Conservation (phyloP, 2,329 filamentous ascomycete genomes). For the Arthroderma uncinatum region DNA sequence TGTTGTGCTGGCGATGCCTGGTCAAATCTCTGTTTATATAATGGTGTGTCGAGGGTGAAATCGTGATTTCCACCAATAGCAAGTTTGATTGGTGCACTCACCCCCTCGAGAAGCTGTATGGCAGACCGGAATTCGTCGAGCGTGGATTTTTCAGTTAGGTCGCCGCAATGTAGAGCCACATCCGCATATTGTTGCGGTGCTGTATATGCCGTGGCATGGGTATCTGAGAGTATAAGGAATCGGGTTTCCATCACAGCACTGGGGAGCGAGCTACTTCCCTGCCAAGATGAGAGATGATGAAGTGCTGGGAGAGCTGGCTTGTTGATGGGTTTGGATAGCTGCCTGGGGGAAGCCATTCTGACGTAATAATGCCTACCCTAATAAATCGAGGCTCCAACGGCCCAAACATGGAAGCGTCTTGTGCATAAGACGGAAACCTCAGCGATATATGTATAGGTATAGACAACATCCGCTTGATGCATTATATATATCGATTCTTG, state of each 20-base stretch:
- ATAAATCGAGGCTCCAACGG: not conserved
- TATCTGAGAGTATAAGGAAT: constrained; percentile 40
- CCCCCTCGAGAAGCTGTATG: constrained; percentile 32
- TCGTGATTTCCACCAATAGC: constrained; percentile 49
- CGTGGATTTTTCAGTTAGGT: constrained; percentile 38
- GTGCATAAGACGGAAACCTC: too few species aligned
- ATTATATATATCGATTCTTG: too few species aligned
- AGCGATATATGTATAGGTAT: too few species aligned
- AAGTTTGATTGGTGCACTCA: constrained; percentile 43
- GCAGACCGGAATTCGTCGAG: constrained; percentile 33
- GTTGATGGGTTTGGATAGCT: not conserved
- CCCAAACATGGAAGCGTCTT: too few species aligned
- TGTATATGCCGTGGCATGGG: constrained; percentile 27
- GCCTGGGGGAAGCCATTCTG: not conserved
- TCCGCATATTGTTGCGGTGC: constrained; percentile 32
- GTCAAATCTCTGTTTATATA: constrained; percentile 28
- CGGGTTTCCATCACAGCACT: constrained; percentile 20
- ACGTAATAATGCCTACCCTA: not conserved
- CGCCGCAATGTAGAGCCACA: constrained; percentile 44
- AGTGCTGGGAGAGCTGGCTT: not conserved
- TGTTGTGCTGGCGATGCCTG: constrained; percentile 23
- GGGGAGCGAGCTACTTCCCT: not conserved
- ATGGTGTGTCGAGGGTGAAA: constrained; percentile 30
- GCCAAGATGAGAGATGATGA: not conserved
- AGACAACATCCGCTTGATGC: too few species aligned